These are phyloP conservation scores for Daldinia eschscholtzii DNA, from an alignment of 2,329 filamentous ascomycete species.

Conservation along the genomic window DNA sequence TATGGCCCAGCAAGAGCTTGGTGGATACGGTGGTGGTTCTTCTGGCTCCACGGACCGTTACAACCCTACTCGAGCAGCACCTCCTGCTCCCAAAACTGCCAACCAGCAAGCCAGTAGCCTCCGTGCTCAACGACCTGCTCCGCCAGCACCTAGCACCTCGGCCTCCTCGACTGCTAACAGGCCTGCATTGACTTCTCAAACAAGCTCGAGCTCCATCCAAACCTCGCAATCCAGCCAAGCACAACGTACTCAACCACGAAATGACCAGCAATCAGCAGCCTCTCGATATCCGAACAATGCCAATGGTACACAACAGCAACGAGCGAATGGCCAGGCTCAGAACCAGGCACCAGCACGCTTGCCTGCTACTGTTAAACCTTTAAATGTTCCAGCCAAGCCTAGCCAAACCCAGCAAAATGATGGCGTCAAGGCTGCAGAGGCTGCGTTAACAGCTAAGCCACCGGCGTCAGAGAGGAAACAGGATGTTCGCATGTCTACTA, in stretches of 20 bases:
- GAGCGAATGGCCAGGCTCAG: conserved; percentile 62
- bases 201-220: conserved; percentile 60
- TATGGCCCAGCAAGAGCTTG: conserved; percentile 89
- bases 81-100: conserved; percentile 76
- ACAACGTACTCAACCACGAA: conserved; percentile 59
- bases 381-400: conserved; percentile 81
- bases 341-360: conserved; percentile 61
- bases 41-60: conserved; percentile 73
- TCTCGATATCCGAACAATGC: conserved; percentile 67
- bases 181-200: conserved; percentile 63
- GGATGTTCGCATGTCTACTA: conserved; percentile 97
- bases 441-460: conserved; percentile 87
- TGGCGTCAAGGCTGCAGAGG: conserved; percentile 88
- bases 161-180: conserved; percentile 55
- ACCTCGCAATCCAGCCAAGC: conserved; percentile 56
- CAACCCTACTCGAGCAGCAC: conserved; percentile 87
- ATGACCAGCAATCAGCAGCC: conserved; percentile 65
- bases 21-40: conserved; percentile 63
- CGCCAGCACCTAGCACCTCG: conserved; percentile 70
- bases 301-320: conserved; percentile 64
- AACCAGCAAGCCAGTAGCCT: conserved; percentile 68
- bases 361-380: conserved; percentile 78
- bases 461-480: conserved; percentile 79
- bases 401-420: conserved; percentile 67
- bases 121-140: conserved; percentile 83